Evolutionary conservation across 768 basidiomycete genomes (phyloP), one percentile per base, ranked within the genome.

Genomic region (Collybia sp.): DNA sequence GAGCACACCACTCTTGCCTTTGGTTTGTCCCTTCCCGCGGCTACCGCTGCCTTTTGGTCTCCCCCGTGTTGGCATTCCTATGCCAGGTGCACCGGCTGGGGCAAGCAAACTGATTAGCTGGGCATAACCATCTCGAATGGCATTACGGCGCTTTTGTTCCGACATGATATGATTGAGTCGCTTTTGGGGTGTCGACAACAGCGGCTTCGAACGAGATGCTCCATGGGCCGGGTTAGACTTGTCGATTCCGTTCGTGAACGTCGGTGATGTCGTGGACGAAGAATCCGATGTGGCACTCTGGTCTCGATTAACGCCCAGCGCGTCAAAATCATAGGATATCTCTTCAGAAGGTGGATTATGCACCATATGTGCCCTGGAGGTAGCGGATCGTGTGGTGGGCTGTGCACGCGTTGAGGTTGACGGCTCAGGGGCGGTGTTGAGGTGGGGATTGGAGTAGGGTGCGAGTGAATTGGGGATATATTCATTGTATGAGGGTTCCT

Each of bases 161-260:
- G 89, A 92, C 79, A 91, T 83, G 72, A 95, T 93, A 69, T 95
- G 91, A 61, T 93, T 93, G 12, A 90, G 77, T 11, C 91, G 79
- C 58, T 93, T 92, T 65, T 94, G 89, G 0, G 89, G 89, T 3
- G 81, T 83, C 5, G 89, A 86, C 18, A 93, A 73, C 15, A 89
- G 76, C 0, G 83, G 73, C 53, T 88, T 89, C 16, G 73, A 43
- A 48, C 74, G 71, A 38, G 70, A 54, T 17, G 56, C 35, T 47
- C 56, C 46, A 17, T 44, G 25, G 46, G 38, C 48, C 30, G 46
- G 48, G 5, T 51, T 48, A 41, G 25, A 30, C 25, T 25, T 25
- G 25, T 25, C 25, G 8, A 25, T 25, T 25, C 25, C 25, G 25
- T 25, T 25, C 25, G 25, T 25, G 8, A 25, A 25, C 4, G 25